These are phyloP conservation scores for Neospermospora avenae DNA, from an alignment of 2,329 filamentous ascomycete genomes.

Conservation along the genomic window DNA sequence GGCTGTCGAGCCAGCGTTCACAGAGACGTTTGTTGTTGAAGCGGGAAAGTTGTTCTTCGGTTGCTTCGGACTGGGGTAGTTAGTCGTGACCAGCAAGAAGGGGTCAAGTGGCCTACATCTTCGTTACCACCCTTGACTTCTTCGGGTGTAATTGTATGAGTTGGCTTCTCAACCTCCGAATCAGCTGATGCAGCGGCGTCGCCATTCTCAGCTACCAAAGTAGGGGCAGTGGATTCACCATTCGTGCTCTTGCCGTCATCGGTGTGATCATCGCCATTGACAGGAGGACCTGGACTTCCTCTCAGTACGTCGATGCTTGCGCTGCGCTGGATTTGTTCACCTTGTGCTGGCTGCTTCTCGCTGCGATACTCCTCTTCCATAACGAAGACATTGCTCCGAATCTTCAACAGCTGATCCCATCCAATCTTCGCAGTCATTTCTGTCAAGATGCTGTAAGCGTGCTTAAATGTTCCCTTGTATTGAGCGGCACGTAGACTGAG, in stretches of 20 bases:
- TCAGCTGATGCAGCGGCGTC: constrained; percentile 21
- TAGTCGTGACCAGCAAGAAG: constrained; percentile 29
- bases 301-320: constrained; percentile 77
- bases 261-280: constrained; percentile 40
- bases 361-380: constrained; percentile 99
- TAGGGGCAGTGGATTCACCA: constrained; percentile 28
- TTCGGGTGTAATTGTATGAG: constrained; percentile 72
- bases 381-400: constrained; percentile 94
- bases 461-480: constrained; percentile 93
- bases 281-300: constrained; percentile 60
- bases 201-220: constrained; percentile 28
- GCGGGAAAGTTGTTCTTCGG: constrained; percentile 75
- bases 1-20: constrained; percentile 95
- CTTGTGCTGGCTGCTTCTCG: constrained; percentile 66
- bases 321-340: constrained; percentile 54
- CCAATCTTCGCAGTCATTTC: constrained; percentile 96
- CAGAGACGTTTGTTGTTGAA: constrained; percentile 97
- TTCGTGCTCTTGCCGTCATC: constrained; percentile 35
- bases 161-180: constrained; percentile 68
- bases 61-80: constrained; percentile 51
- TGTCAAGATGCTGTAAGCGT: constrained; percentile 89
- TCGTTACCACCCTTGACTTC: constrained; percentile 74
- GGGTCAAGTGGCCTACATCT: constrained; percentile 51
- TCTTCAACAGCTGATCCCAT: constrained; percentile 94
- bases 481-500: constrained; percentile 80